phyloP scores from a whole-genome alignment of 495 filamentous ascomycete species.

The Tuber melanosporum region DNA sequence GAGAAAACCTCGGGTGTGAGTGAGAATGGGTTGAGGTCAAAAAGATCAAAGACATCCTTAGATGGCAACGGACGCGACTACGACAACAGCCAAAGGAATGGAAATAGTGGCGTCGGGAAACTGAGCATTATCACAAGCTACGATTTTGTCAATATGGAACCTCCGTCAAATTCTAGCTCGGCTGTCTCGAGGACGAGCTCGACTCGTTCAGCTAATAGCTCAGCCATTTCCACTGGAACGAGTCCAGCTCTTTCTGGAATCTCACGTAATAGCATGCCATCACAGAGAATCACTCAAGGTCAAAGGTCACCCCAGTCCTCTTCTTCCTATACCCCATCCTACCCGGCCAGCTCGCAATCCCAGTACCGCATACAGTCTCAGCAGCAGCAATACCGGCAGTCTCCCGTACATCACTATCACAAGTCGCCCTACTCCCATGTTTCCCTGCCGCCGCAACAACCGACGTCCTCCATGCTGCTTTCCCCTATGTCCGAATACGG shows the following conservation, averaged over 20 bases:
- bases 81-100: slow-evolving; percentile 24
- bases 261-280: slow-evolving; percentile 36
- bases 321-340: slow-evolving; percentile 34
- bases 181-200: slow-evolving; percentile 39
- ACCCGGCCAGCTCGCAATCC: slow-evolving; percentile 30
- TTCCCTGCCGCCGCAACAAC: slow-evolving; percentile 46
- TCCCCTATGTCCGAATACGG: slow-evolving; percentile 42
- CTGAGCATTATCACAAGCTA: slow-evolving; percentile 46
- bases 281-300: slow-evolving; percentile 30
- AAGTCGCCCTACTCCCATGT: slow-evolving; percentile 39
- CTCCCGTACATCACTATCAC: slow-evolving; percentile 37
- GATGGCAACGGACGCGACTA: slow-evolving; percentile 28
- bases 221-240: slow-evolving; percentile 34
- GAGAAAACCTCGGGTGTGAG: slow-evolving; percentile 33
- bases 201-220: slow-evolving; percentile 22
- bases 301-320: slow-evolving; percentile 29
- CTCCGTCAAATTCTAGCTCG: slow-evolving; percentile 42
- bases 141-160: slow-evolving; percentile 51
- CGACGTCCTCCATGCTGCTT: slow-evolving; percentile 42
- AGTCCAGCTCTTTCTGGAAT: slow-evolving; percentile 38
- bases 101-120: slow-evolving; percentile 27
- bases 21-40: slow-evolving; percentile 24
- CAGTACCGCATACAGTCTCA: slow-evolving; percentile 25
- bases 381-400: slow-evolving; percentile 31
- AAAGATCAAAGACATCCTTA: slow-evolving; percentile 19